Conservation (phyloP, 306 rosid species). For the Senna siamea region DNA sequence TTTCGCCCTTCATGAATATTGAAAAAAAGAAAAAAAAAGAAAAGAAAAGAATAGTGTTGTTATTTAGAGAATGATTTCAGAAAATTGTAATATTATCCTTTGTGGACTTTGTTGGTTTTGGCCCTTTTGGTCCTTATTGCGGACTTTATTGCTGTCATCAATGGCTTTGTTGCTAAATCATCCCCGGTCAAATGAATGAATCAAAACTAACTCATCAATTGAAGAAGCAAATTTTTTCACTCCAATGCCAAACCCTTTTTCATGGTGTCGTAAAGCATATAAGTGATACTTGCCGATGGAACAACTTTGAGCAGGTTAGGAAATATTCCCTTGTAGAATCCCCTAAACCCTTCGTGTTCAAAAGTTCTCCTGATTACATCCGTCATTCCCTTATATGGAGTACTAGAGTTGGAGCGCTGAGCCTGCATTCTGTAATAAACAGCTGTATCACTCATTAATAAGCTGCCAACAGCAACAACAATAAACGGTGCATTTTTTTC, state of each 20-base stretch:
- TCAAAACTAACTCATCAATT: slow-evolving; percentile 14
- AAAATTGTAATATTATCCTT: slow-evolving; percentile 43
- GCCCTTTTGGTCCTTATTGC: slow-evolving; percentile 10
- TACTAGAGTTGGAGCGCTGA: slow-evolving; percentile 41
- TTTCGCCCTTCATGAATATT: slow-evolving; percentile 47
- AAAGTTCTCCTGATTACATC: slow-evolving; percentile 74
- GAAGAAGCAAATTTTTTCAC: slow-evolving; percentile 44
- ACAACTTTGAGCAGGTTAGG: slow-evolving; percentile 95
- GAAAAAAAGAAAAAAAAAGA: too few relatives aligned
- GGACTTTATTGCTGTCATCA: slow-evolving; percentile 48
- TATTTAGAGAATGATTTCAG: slow-evolving; percentile 30
- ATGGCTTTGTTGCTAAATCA: slow-evolving; percentile 33
- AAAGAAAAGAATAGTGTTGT: too few relatives aligned
- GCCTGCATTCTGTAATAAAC: slow-evolving; percentile 70
- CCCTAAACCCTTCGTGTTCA: slow-evolving; percentile 57
- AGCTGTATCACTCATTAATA: neutral
- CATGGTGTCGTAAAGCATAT: slow-evolving; percentile 80
- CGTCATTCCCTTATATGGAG: slow-evolving; percentile 62
- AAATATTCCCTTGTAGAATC: slow-evolving; percentile 87
- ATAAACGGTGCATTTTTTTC: too few relatives aligned
- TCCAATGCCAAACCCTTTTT: slow-evolving; percentile 77
- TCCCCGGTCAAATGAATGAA: neutral
- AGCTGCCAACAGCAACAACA: too few relatives aligned
- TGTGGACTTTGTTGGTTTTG: slow-evolving; percentile 15
- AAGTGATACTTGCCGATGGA: slow-evolving; percentile 92